Conservation (phyloP, 2,329 filamentous ascomycete genomes). For the Aureobasidium sp. region DNA sequence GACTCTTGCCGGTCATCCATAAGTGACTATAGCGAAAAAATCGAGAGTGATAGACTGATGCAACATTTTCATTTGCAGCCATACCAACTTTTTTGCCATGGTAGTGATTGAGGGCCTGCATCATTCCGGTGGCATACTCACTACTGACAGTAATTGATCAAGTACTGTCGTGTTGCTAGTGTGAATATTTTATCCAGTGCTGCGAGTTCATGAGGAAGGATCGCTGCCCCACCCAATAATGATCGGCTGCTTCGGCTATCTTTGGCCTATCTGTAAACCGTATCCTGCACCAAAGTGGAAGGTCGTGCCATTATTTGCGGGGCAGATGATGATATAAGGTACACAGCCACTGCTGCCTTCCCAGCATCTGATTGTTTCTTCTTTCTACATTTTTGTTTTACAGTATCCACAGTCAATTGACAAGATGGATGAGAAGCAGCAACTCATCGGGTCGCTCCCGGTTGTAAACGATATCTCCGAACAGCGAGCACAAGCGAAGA, state of each 20-base stretch:
- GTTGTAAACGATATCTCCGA: not conserved
- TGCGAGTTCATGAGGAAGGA: too few species aligned
- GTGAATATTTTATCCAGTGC: too few species aligned
- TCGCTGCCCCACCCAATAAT: not conserved
- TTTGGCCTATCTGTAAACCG: conserved; percentile 9
- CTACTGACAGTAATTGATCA: too few species aligned
- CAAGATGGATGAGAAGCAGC: conserved; percentile 12
- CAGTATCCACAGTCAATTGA: not conserved
- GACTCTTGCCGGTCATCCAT: too few species aligned
- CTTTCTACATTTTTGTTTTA: not conserved
- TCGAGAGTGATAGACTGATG: too few species aligned
- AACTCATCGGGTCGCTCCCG: conserved; percentile 20
- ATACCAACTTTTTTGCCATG: too few species aligned
- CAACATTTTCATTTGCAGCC: too few species aligned
- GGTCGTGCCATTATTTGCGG: conserved; percentile 11
- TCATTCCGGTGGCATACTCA: too few species aligned
- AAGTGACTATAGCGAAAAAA: too few species aligned
- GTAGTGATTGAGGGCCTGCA: too few species aligned
- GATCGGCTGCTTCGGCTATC: conserved; percentile 10
- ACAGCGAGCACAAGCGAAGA: conserved; percentile 10
- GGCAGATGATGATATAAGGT: conserved; percentile 12
- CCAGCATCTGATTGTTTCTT: not conserved
- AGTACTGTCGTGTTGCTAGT: too few species aligned
- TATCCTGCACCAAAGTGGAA: not conserved
- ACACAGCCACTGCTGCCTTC: conserved; percentile 4